phyloP scores from a whole-genome alignment of 2,329 filamentous ascomycete genomes.

The Lecanicillium sp. region DNA sequence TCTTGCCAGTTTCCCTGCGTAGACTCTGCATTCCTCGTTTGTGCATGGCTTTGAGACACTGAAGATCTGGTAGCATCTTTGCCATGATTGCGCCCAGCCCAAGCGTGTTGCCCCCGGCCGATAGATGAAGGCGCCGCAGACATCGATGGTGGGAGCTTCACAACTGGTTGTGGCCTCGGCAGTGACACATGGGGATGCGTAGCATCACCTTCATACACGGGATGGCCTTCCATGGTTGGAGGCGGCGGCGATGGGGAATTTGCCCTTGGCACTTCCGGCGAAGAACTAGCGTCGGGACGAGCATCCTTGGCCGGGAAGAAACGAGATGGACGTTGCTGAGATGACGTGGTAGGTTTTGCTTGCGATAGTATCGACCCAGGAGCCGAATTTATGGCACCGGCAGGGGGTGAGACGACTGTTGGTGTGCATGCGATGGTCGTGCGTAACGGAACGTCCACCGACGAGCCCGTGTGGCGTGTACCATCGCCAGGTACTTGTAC shows the following conservation, averaged over 20 bases:
- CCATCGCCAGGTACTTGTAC: constrained; percentile 29
- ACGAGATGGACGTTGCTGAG: constrained; percentile 44
- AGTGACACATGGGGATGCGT: constrained; percentile 60
- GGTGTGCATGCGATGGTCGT: no score
- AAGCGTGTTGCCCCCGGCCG: no score
- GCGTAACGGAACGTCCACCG: no score
- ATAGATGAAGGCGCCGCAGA: no score
- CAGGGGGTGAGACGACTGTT: not conserved
- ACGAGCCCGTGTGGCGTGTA: constrained; percentile 17
- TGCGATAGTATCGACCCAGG: constrained; percentile 14
- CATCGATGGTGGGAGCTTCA: constrained; percentile 64
- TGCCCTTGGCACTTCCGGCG: constrained; percentile 31
- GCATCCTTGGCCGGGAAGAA: constrained; percentile 53
- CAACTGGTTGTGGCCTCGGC: constrained; percentile 63
- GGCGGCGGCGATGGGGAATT: constrained; percentile 64
- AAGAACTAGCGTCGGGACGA: constrained; percentile 29
- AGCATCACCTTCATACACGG: constrained; percentile 60
- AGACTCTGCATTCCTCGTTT: constrained; percentile 23
- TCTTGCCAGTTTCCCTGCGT: constrained; percentile 61
- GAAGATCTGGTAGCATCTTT: not conserved
- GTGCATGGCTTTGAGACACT: not conserved
- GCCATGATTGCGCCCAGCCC: no score
- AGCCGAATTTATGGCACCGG: constrained; percentile 4
- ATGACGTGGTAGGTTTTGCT: constrained; percentile 23
- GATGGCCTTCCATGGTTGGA: constrained; percentile 60